Evolutionary conservation across 192 early-diverging fungal genomes (phyloP).

Genomic region (Mortierella hygrophila): DNA sequence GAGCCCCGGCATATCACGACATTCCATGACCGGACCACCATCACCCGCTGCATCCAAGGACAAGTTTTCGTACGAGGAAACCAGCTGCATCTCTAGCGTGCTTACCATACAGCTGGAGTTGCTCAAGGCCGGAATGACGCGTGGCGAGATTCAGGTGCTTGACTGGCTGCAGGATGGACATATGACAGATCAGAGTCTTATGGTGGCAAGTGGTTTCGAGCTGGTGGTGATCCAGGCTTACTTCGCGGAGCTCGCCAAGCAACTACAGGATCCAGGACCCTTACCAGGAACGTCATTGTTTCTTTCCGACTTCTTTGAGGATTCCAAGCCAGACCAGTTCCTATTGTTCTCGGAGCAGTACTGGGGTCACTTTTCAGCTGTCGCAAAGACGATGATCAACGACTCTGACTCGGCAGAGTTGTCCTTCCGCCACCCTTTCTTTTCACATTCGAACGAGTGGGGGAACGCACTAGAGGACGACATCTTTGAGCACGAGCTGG

Average conservation of each 20-base stretch:
- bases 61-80: slow-evolving; percentile 44
- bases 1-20: slow-evolving; percentile 50
- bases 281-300: slow-evolving; percentile 26
- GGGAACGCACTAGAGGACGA: slow-evolving; percentile 12
- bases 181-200: not conserved
- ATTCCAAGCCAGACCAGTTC: slow-evolving; percentile 43
- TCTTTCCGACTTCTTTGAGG: slow-evolving; percentile 56
- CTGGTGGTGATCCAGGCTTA: slow-evolving; percentile 26
- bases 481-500: slow-evolving; percentile 20
- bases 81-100: slow-evolving; percentile 37
- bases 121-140: slow-evolving; percentile 32
- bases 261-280: not conserved
- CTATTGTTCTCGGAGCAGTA: slow-evolving; percentile 60
- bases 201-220: slow-evolving; percentile 48
- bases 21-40: slow-evolving; percentile 43
- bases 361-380: slow-evolving; percentile 62
- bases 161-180: slow-evolving; percentile 27
- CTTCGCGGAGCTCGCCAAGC: slow-evolving; percentile 30
- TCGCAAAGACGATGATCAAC: slow-evolving; percentile 55
- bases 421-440: slow-evolving; percentile 14
- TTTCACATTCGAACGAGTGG: slow-evolving; percentile 5
- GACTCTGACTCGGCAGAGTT: slow-evolving; percentile 12
- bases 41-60: slow-evolving; percentile 29
- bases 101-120: slow-evolving; percentile 35
- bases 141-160: slow-evolving; percentile 29